phyloP scores from a whole-genome alignment of 257 asterid genomes.

The Apocynum venetum region DNA sequence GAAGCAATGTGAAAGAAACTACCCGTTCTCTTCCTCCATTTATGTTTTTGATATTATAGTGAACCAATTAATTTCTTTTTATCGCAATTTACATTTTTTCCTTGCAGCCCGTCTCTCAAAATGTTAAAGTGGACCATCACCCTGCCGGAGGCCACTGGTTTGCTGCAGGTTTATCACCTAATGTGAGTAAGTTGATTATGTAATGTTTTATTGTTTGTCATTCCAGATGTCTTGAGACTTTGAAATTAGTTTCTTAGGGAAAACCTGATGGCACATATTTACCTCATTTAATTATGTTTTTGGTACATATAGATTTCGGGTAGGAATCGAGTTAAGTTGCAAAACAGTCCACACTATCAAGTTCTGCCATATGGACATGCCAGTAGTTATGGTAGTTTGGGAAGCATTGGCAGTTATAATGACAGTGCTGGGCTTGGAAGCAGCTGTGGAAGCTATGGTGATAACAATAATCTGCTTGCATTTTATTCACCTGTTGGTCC shows the following conservation, averaged over 20 bases:
- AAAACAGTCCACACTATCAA: slow-evolving; percentile 81
- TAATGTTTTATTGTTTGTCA: slow-evolving; percentile 11
- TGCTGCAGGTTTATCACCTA: slow-evolving; percentile 98
- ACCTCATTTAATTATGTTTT: neutral
- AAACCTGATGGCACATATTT: slow-evolving; percentile 1
- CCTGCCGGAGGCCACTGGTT: slow-evolving; percentile 99
- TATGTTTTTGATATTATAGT: neutral
- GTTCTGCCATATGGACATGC: slow-evolving; percentile 68
- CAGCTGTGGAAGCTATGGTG: slow-evolving; percentile 97
- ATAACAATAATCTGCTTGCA: slow-evolving; percentile 71
- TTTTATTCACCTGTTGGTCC: slow-evolving; percentile 91
- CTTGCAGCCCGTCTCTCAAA: slow-evolving; percentile 80
- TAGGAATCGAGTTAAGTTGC: slow-evolving; percentile 57
- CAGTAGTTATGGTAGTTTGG: slow-evolving; percentile 95
- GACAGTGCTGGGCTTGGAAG: slow-evolving; percentile 77
- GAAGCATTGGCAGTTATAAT: slow-evolving; percentile 96
- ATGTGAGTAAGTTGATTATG: slow-evolving; percentile 54
- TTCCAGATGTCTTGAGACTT: neutral
- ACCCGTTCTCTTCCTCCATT: neutral
- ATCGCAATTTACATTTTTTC: slow-evolving; percentile 14
- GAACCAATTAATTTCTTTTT: slow-evolving; percentile 2
- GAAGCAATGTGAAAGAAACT: no score
- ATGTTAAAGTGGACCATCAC: slow-evolving; percentile 85
- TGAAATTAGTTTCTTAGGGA: neutral
- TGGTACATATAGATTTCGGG: slow-evolving; percentile 62